These are phyloP conservation scores for Knufia petricola DNA, from an alignment of 2,329 filamentous ascomycete species.

Conservation along the genomic window DNA sequence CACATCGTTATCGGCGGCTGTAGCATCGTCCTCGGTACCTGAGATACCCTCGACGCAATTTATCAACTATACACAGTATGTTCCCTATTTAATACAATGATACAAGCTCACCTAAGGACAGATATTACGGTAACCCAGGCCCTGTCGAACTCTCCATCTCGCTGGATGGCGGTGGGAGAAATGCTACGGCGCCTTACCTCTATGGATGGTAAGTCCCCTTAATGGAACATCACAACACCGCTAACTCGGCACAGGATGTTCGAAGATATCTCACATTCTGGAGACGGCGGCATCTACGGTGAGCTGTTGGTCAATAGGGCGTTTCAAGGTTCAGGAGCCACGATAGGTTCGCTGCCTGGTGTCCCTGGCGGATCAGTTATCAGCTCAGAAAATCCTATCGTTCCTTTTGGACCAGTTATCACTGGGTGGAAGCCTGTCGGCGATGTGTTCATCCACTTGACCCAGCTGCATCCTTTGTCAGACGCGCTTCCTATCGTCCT, in stretches of 20 bases:
- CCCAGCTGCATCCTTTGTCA: constrained; percentile 36
- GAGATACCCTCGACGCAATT: constrained; percentile 11
- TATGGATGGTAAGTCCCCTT: constrained; percentile 20
- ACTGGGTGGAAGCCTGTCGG: constrained; percentile 28
- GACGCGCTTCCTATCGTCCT: constrained; percentile 36
- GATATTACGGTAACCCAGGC: background rate
- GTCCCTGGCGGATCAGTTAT: constrained; percentile 22
- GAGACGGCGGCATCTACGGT: constrained; percentile 28
- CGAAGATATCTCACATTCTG: constrained; percentile 19
- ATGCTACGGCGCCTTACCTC: constrained; percentile 16
- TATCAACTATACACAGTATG: constrained; percentile 11
- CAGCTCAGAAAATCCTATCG: constrained; percentile 23
- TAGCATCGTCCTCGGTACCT: too few species aligned
- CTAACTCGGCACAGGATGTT: constrained; percentile 8
- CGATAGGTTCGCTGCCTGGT: constrained; percentile 15
- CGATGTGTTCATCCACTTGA: constrained; percentile 27
- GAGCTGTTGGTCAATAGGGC: constrained; percentile 29
- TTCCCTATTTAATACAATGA: constrained; percentile 4
- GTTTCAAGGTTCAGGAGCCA: constrained; percentile 27
- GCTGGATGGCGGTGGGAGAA: constrained; percentile 11
- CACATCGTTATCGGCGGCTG: too few species aligned
- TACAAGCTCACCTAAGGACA: background rate
- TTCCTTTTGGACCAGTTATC: constrained; percentile 24
- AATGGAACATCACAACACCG: too few species aligned
- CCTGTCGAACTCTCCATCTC: constrained; percentile 12